Conservation (phyloP, 2,329 filamentous ascomycete genomes). For the Chalara sp. region DNA sequence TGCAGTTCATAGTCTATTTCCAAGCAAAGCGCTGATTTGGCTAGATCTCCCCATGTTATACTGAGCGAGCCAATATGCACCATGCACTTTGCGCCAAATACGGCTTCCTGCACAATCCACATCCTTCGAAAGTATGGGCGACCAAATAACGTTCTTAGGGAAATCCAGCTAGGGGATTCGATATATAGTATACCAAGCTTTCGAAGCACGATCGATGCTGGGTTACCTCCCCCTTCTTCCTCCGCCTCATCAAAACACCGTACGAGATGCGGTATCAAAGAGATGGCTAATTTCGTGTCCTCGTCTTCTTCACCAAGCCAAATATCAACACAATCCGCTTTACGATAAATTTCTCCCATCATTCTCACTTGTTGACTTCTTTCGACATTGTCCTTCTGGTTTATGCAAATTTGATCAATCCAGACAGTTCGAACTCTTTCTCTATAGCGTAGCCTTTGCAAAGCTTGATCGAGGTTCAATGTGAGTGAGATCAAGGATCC, state of each 20-base stretch:
- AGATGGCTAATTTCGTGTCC: background rate
- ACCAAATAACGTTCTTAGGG: slow-evolving; percentile 28
- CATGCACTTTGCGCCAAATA: slow-evolving; percentile 24
- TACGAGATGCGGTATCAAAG: background rate
- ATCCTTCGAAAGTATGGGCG: slow-evolving; percentile 30
- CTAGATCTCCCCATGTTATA: slow-evolving; percentile 29
- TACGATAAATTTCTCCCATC: slow-evolving; percentile 10
- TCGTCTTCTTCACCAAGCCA: slow-evolving; percentile 7
- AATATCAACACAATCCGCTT: slow-evolving; percentile 3
- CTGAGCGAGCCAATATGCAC: slow-evolving; percentile 28
- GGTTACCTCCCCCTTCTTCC: background rate
- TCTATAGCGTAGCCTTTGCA: background rate
- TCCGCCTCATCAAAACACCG: background rate
- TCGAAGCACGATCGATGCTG: background rate
- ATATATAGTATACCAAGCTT: background rate
- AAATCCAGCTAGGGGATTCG: slow-evolving; percentile 19
- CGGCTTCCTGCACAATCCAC: slow-evolving; percentile 34
- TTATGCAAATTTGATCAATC: slow-evolving; percentile 13
- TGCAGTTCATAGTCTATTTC: background rate
- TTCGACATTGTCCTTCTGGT: slow-evolving; percentile 8
- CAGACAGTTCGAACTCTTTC: slow-evolving; percentile 6
- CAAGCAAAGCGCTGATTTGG: slow-evolving; percentile 1
- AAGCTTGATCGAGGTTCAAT: background rate
- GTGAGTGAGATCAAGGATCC: background rate
- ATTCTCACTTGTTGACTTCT: slow-evolving; percentile 7